phyloP scores from a whole-genome alignment of 2,329 filamentous ascomycete genomes.

The Penicillium sp. region DNA sequence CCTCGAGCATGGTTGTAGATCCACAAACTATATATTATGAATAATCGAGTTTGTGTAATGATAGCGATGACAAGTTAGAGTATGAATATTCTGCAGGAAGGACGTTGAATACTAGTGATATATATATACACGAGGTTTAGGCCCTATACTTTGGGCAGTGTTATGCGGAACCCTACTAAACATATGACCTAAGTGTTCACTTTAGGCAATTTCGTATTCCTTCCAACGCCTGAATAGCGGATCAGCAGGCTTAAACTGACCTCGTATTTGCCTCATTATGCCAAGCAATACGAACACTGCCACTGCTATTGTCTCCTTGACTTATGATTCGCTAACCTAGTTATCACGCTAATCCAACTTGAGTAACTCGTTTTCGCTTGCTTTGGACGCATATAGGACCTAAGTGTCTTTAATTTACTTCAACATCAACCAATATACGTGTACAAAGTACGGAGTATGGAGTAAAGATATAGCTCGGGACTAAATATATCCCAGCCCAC shows the following conservation, averaged over 20 bases:
- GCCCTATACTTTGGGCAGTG: not conserved
- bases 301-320: no score
- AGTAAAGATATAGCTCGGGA: not conserved
- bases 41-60: not conserved
- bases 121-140: not conserved
- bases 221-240: not conserved
- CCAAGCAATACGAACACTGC: no score
- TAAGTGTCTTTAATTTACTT: not conserved
- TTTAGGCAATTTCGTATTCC: not conserved
- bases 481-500: not conserved
- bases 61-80: not conserved
- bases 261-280: not conserved
- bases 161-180: not conserved
- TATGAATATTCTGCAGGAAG: not conserved
- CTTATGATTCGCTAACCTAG: not conserved
- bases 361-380: not conserved
- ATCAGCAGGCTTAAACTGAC: not conserved
- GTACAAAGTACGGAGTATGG: not conserved
- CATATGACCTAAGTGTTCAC: not conserved
- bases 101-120: not conserved
- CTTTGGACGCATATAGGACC: not conserved
- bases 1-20: conserved; percentile 18
- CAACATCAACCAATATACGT: not conserved
- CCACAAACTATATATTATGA: not conserved
- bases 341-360: not conserved